Evolutionary conservation across 331 rosid species (phyloP).

Genomic region (Quercus lobata): DNA sequence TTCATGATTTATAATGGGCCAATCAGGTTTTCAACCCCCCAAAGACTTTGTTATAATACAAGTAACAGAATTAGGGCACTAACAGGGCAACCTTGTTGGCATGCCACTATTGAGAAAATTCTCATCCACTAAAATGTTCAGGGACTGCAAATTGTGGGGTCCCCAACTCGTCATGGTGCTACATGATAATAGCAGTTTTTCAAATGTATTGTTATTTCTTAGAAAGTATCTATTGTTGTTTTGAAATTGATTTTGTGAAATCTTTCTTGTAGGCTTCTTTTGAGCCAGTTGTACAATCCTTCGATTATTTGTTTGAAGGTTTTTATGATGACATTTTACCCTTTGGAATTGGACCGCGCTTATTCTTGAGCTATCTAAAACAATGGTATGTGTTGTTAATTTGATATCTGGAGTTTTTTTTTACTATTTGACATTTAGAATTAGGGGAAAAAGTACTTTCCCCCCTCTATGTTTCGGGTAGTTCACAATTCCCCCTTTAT

Average conservation of each 20-base stretch:
- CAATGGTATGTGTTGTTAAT: conserved; percentile 49
- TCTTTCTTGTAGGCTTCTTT: conserved; percentile 58
- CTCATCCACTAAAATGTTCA: not conserved
- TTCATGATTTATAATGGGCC: not conserved
- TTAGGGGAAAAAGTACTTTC: too few relatives aligned
- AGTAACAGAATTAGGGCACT: not conserved
- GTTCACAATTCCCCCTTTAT: too few relatives aligned
- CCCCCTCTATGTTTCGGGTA: too few relatives aligned
- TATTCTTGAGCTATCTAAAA: conserved; percentile 60
- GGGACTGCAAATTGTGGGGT: not conserved
- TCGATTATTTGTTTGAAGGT: conserved; percentile 47
- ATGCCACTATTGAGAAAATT: not conserved
- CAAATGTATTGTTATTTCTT: not conserved
- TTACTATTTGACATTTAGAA: not conserved
- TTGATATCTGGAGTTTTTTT: not conserved
- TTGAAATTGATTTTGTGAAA: conserved; percentile 19
- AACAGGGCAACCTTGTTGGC: not conserved
- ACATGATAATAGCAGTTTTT: not conserved
- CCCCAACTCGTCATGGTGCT: not conserved
- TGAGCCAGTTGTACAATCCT: conserved; percentile 46
- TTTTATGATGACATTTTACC: conserved; percentile 62
- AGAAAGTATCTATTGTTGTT: conserved; percentile 11
- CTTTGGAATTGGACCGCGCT: conserved; percentile 72
- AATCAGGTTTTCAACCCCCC: not conserved
- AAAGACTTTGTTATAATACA: not conserved